A percentile compares a stretch with the other conserved stretches of the same genome.
These are phyloP conservation scores for Fusarium coffeatum DNA, from an alignment of 2,329 filamentous ascomycete species.

Conservation along the genomic window DNA sequence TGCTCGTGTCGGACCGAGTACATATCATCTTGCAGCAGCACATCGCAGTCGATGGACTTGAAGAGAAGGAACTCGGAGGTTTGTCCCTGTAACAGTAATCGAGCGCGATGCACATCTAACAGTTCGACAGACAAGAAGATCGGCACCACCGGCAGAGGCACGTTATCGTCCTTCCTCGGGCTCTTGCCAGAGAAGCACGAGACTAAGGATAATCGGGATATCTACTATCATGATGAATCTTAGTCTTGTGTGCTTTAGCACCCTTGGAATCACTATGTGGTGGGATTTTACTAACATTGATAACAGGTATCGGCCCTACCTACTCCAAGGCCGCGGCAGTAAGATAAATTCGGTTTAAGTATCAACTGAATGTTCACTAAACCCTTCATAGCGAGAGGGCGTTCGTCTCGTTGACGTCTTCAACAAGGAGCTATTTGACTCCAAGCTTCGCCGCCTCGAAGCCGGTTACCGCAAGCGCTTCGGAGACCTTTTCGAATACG, in stretches of 20 bases:
- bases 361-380: background rate
- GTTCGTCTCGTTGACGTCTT: conserved; percentile 7
- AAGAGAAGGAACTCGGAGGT: conserved; percentile 33
- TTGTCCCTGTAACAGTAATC: background rate
- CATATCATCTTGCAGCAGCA: conserved; percentile 27
- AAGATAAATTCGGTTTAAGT: background rate
- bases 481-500: conserved; percentile 8
- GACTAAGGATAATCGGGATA: background rate
- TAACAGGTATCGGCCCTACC: conserved; percentile 8
- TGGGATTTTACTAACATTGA: background rate
- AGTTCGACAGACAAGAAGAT: conserved; percentile 15
- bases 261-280: background rate
- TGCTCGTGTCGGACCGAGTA: conserved; percentile 28
- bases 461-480: conserved; percentile 13
- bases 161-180: background rate
- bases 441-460: conserved; percentile 10
- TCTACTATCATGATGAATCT: background rate
- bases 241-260: conserved; percentile 5
- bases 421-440: conserved; percentile 2
- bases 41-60: conserved; percentile 25
- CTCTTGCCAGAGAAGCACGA: background rate
- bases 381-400: background rate
- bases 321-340: background rate
- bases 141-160: conserved; percentile 15
- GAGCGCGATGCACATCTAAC: conserved; percentile 2